Evolutionary conservation across 73 alveolate genomes (phyloP).

Genomic region (Blepharisma stoltei): DNA sequence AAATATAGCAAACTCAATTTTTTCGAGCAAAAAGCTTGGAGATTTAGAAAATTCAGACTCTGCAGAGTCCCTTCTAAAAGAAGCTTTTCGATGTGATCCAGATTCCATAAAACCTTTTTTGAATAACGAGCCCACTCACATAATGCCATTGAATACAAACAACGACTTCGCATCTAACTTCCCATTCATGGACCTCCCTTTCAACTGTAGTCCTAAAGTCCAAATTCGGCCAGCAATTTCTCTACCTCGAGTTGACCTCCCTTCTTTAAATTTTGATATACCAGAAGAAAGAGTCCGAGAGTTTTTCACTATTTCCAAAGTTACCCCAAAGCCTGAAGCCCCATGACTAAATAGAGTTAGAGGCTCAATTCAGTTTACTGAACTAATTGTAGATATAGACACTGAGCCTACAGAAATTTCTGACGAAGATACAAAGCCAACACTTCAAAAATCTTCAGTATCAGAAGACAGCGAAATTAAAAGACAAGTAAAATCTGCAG

Average conservation of each 20-base stretch:
- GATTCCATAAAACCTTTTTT: not conserved
- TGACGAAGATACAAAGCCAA: not conserved
- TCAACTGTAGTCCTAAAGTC: not conserved
- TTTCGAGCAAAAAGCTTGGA: too few relatives aligned
- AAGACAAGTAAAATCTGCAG: not conserved
- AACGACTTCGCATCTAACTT: not conserved
- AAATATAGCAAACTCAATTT: too few relatives aligned
- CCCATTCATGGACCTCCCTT: not conserved
- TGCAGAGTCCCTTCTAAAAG: not conserved
- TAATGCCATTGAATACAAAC: not conserved
- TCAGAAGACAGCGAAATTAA: not conserved
- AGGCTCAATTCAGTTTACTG: constrained; percentile 10
- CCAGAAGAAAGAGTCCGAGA: not conserved
- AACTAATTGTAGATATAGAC: not conserved
- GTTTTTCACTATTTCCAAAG: not conserved
- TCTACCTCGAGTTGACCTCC: not conserved
- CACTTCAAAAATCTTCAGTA: not conserved
- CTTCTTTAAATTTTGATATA: not conserved
- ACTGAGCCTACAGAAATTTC: not conserved
- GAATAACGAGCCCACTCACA: not conserved
- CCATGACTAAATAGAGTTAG: constrained; percentile 1
- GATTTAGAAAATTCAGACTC: not conserved
- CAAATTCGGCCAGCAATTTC: not conserved
- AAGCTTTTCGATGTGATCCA: constrained; percentile 8
- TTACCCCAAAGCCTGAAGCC: not conserved